phyloP scores from a whole-genome alignment of 768 basidiomycete genomes.

The Clavulina sp. region DNA sequence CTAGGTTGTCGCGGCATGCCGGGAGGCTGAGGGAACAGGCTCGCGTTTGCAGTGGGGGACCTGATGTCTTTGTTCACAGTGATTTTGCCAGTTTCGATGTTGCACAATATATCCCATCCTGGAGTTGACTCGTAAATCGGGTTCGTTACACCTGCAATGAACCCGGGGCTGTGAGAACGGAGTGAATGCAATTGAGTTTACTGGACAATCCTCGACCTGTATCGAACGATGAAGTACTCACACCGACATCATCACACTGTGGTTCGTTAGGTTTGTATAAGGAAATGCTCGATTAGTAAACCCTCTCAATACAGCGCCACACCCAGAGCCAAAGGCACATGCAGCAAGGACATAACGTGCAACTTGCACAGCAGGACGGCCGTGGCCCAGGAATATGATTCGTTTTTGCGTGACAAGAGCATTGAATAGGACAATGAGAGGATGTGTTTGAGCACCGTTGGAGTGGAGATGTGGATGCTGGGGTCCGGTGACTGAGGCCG shows the following conservation, averaged over 20 bases:
- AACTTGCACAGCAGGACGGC: slow-evolving; percentile 75
- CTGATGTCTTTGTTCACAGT: slow-evolving; percentile 77
- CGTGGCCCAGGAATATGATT: slow-evolving; percentile 89
- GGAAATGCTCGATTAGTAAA: slow-evolving; percentile 89
- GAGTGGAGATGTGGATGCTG: slow-evolving; percentile 88
- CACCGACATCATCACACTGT: slow-evolving; percentile 46
- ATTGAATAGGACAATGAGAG: slow-evolving; percentile 90
- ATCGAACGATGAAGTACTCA: slow-evolving; percentile 24
- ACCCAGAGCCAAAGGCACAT: slow-evolving; percentile 83
- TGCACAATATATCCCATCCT: slow-evolving; percentile 86
- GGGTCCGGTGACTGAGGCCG: slow-evolving; percentile 47
- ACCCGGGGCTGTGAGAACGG: slow-evolving; percentile 46
- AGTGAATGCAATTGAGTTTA: background rate
- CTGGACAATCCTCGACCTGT: background rate
- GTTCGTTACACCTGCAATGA: slow-evolving; percentile 93
- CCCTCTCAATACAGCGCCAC: slow-evolving; percentile 65
- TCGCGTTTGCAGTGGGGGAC: slow-evolving; percentile 16
- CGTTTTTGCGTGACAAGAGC: slow-evolving; percentile 88
- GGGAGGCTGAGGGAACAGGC: background rate
- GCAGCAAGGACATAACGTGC: slow-evolving; percentile 86
- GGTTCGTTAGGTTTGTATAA: slow-evolving; percentile 65
- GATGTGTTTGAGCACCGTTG: slow-evolving; percentile 76
- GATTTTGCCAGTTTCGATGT: slow-evolving; percentile 74
- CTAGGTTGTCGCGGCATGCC: background rate
- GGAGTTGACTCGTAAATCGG: slow-evolving; percentile 83